phyloP scores from a whole-genome alignment of 2,329 filamentous ascomycete genomes.

The Ascochyta lentis region DNA sequence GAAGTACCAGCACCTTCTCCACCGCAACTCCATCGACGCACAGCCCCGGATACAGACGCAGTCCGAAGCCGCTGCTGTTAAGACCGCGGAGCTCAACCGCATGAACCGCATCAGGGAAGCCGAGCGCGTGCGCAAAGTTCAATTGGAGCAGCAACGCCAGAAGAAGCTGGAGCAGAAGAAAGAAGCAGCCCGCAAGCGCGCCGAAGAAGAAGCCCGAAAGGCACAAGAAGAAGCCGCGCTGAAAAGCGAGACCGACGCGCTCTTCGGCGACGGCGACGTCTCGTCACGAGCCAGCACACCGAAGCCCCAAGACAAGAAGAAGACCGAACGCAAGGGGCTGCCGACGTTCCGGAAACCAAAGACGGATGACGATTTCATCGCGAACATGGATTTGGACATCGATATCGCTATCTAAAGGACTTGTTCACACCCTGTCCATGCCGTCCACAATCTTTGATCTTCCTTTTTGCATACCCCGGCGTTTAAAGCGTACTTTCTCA shows the following conservation, averaged over 20 bases:
- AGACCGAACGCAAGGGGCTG: slow-evolving; percentile 59
- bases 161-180: slow-evolving; percentile 45
- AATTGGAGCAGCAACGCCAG: slow-evolving; percentile 72
- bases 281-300: slow-evolving; percentile 50
- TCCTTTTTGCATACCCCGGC: too few species aligned
- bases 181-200: slow-evolving; percentile 53
- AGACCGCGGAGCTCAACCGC: slow-evolving; percentile 81
- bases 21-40: slow-evolving; percentile 71
- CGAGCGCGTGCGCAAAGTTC: slow-evolving; percentile 89
- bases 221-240: slow-evolving; percentile 46
- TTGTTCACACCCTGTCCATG: too few species aligned
- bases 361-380: slow-evolving; percentile 93
- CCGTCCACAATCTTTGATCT: too few species aligned
- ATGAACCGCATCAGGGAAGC: slow-evolving; percentile 83
- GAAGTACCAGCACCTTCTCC: slow-evolving; percentile 55
- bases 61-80: slow-evolving; percentile 74
- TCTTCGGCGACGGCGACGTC: slow-evolving; percentile 52
- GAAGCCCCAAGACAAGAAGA: slow-evolving; percentile 61
- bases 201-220: slow-evolving; percentile 60
- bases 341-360: slow-evolving; percentile 77
- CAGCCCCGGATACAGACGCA: slow-evolving; percentile 62
- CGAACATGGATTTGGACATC: slow-evolving; percentile 85
- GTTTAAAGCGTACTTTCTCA: too few species aligned
- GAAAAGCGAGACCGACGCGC: slow-evolving; percentile 49
- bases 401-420: slow-evolving; percentile 78